Evolutionary conservation across 1,139 yeast species (phyloP).

Genomic region (Kluyveromyces sp.): DNA sequence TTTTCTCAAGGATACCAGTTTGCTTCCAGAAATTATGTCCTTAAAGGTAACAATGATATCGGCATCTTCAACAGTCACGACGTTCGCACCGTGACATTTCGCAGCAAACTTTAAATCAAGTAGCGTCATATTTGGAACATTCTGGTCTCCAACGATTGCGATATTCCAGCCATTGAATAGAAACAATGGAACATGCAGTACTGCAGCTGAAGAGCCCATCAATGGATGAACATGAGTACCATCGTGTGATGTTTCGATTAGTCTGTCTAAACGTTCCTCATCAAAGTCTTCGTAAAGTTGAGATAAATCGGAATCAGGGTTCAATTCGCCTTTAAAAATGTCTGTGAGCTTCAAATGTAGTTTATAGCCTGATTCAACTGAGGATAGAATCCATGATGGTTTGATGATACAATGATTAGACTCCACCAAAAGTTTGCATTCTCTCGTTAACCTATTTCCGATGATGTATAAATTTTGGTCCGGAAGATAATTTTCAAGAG

Average conservation of each 20-base stretch:
- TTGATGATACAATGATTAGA: conserved; percentile 53
- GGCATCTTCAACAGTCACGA: conserved; percentile 17
- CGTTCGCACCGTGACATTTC: conserved; percentile 25
- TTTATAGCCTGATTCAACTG: conserved; percentile 32
- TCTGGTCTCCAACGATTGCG: conserved; percentile 22
- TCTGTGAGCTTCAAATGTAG: neutral
- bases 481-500: neutral
- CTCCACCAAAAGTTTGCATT: conserved; percentile 38
- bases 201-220: neutral
- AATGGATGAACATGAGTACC: neutral
- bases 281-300: neutral
- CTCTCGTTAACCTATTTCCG: conserved; percentile 45
- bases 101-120: conserved; percentile 13
- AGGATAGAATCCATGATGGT: conserved; percentile 70
- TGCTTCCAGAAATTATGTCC: conserved; percentile 1
- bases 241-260: neutral
- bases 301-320: neutral
- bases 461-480: conserved; percentile 30
- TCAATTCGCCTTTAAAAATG: neutral
- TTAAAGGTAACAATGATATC: conserved; percentile 24
- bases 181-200: conserved; percentile 17
- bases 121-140: conserved; percentile 7
- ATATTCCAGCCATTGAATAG: conserved; percentile 29
- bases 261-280: neutral
- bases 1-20: conserved; percentile 15